Evolutionary conservation across 352 stramenopile species (phyloP), one percentile per base, ranked within the genome.

Genomic region (Pythium biforme): DNA sequence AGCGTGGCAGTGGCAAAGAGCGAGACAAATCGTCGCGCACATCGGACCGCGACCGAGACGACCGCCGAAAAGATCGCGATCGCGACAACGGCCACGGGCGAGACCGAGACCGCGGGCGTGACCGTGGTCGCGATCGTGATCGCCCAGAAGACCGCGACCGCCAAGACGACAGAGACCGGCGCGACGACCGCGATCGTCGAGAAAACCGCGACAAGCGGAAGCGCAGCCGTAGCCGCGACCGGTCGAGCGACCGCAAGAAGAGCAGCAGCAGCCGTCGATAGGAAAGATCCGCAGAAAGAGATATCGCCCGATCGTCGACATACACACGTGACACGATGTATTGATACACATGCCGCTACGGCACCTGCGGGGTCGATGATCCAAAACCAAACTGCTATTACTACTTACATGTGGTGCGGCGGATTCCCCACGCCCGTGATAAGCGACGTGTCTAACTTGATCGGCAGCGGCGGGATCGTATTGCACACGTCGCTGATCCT

Each of bases 401-500:
- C 5, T 34, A 43, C 14, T 26, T 41, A 66, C 40, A 53, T 40
- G 33, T 46, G 69, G 37, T 51, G 47, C 40, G 50, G 20, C 8
- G 15, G n/a, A 33, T 61, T 55, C 26, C n/a, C n/a, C 17, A 33
- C 52, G n/a, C 39, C 46, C 8, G 41, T 37, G 55, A 91, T 59
- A 27, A 93, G 67, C 29, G 82, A 94, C 49, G 69, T 88, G 66
- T 94, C 84, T 9, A 89, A 59, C 49, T 86, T 75, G 29, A 93
- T 61, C 3, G 79, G 77, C 20, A 94, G 55, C 46, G 84, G 77
- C 10, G 84, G 82, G 54, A 92, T 81, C 37, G 82, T 81, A 47
- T 68, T 77, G 55, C 74, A 90, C 29, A 91, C 83, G 41, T 69
- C 74, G 4, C 64, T 72, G 4, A 92, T 63, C 12, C 82, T 92